Evolutionary conservation across 805 yeast species (phyloP).

Genomic region (Danielia reshetovae): DNA sequence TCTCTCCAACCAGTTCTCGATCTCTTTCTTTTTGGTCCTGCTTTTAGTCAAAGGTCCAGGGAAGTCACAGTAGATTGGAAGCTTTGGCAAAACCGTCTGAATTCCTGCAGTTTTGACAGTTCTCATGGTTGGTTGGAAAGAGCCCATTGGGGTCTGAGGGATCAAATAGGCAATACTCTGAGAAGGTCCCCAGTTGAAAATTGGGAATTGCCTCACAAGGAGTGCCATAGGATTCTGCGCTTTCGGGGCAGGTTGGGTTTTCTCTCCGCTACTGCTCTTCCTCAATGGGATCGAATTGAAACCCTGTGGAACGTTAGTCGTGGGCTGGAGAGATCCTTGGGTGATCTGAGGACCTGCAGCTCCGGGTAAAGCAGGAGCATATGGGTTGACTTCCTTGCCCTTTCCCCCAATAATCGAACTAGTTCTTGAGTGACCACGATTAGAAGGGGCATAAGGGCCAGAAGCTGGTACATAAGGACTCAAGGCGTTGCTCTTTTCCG

Average conservation of each 20-base stretch:
- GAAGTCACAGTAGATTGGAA: slow-evolving; percentile 34
- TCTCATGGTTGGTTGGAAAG: slow-evolving; percentile 11
- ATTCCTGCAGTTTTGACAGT: slow-evolving; percentile 33
- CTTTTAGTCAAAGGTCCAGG: slow-evolving; percentile 65
- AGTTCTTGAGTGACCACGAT: slow-evolving; percentile 36
- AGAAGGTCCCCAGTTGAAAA: slow-evolving; percentile 58
- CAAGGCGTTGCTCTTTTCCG: slow-evolving; percentile 20
- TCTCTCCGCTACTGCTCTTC: not conserved
- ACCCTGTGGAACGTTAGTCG: not conserved
- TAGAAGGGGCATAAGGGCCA: slow-evolving; percentile 42
- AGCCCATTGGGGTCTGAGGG: slow-evolving; percentile 24
- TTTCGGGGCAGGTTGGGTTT: slow-evolving; percentile 20
- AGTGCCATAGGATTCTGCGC: slow-evolving; percentile 52
- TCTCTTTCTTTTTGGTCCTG: slow-evolving; percentile 60
- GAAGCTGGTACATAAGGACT: slow-evolving; percentile 43
- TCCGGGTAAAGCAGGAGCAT: slow-evolving; percentile 30
- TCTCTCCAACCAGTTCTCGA: slow-evolving; percentile 55
- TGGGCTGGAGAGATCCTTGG: not conserved
- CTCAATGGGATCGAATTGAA: not conserved
- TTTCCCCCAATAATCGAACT: slow-evolving; percentile 37
- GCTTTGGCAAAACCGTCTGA: slow-evolving; percentile 18
- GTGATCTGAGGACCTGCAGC: slow-evolving; percentile 2
- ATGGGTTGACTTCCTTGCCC: slow-evolving; percentile 39
- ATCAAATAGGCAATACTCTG: slow-evolving; percentile 25
- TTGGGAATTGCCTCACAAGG: slow-evolving; percentile 64